phyloP scores from a whole-genome alignment of 208 protist genomes.

The Leishmania martiniquensis region DNA sequence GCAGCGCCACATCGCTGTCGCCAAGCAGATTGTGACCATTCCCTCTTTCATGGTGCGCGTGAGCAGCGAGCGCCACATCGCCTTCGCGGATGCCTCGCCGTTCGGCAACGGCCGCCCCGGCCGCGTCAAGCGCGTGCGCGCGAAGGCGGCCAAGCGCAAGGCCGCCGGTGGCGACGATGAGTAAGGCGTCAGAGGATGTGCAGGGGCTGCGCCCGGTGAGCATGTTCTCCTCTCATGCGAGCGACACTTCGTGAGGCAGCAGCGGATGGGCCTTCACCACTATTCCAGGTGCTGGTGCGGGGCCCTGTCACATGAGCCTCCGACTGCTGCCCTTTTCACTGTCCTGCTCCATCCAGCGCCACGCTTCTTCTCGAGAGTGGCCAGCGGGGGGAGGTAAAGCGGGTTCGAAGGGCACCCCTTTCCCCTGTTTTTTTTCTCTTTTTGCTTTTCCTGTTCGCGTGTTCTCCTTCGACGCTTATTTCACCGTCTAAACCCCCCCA shows the following conservation, averaged over 20 bases:
- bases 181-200: conserved; percentile 2
- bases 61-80: conserved; percentile 99
- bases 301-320: too few species aligned
- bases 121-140: conserved; percentile 95
- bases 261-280: not conserved
- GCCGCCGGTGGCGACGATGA: conserved; percentile 63
- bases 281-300: not conserved
- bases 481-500: not conserved
- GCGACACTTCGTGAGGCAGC: not conserved
- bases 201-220: not conserved
- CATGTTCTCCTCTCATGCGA: not conserved
- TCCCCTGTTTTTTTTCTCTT: not conserved
- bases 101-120: conserved; percentile 96
- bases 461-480: not conserved
- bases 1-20: conserved; percentile 99
- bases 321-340: not conserved
- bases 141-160: conserved; percentile 76
- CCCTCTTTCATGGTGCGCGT: conserved; percentile 99
- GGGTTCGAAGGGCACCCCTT: not conserved
- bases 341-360: not conserved
- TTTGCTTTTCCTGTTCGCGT: not conserved
- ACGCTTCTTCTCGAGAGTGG: too few species aligned
- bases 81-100: conserved; percentile 96
- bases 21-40: conserved; percentile 99
- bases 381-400: not conserved